Evolutionary conservation across 1,284 basidiomycete genomes (phyloP).

Genomic region (Heliocybe sulcata): DNA sequence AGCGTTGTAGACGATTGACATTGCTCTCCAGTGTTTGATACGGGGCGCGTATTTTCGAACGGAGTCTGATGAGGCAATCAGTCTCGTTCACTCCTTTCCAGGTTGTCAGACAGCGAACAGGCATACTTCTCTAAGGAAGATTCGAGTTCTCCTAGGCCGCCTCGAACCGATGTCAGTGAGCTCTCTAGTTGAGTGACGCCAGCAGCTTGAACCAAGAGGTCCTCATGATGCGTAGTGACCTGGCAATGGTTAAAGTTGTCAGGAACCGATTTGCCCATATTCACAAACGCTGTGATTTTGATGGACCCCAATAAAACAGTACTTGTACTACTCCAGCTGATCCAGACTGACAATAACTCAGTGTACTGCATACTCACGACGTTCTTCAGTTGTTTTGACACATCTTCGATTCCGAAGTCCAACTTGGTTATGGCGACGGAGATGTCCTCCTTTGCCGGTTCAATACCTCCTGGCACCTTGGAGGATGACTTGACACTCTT

Average conservation of each 20-base stretch:
- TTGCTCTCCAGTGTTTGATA: slow-evolving; percentile 67
- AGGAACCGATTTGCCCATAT: too few relatives aligned
- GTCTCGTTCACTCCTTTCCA: slow-evolving; percentile 10
- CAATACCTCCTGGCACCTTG: slow-evolving; percentile 28
- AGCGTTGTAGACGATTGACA: slow-evolving; percentile 65
- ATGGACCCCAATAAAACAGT: not conserved
- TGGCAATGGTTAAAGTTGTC: slow-evolving; percentile 15
- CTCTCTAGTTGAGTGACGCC: slow-evolving; percentile 57
- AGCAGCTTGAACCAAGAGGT: slow-evolving; percentile 65
- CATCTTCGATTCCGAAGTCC: slow-evolving; percentile 80
- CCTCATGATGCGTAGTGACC: slow-evolving; percentile 70
- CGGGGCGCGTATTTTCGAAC: slow-evolving; percentile 77
- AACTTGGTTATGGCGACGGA: slow-evolving; percentile 81
- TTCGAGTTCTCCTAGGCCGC: slow-evolving; percentile 64
- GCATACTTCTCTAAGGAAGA: slow-evolving; percentile 65
- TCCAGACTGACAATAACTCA: not conserved
- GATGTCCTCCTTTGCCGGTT: slow-evolving; percentile 77
- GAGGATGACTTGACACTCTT: slow-evolving; percentile 16
- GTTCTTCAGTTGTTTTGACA: slow-evolving; percentile 79
- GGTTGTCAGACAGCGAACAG: slow-evolving; percentile 11
- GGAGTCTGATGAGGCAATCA: slow-evolving; percentile 64
- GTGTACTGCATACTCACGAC: slow-evolving; percentile 47
- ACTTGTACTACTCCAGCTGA: not conserved
- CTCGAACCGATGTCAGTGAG: slow-evolving; percentile 51
- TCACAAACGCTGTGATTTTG: too few relatives aligned